A percentile compares a stretch with the other conserved stretches of the same genome.
Conservation (phyloP, 371 early-diverging fungal genomes). For the Sporodiniella umbellata region DNA sequence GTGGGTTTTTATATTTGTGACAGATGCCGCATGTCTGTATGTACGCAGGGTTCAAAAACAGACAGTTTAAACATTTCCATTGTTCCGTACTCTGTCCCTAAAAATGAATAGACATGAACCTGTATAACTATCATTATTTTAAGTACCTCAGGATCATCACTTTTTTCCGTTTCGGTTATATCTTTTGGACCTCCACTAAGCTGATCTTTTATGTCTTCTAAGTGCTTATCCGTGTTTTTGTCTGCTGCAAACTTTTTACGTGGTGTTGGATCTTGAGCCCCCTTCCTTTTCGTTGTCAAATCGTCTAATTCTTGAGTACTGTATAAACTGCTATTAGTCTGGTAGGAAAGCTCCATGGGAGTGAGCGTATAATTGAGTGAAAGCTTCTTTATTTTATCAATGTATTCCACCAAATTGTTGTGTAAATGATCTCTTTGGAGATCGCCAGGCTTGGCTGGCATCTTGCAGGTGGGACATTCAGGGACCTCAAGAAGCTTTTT, state of each 20-base stretch:
- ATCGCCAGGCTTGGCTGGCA: conserved; percentile 4
- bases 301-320: neutral
- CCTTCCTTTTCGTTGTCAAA: neutral
- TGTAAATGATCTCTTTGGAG: neutral
- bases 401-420: conserved; percentile 8
- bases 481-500: neutral
- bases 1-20: neutral
- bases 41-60: conserved; percentile 2
- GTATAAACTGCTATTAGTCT: neutral
- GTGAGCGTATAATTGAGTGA: conserved; percentile 5
- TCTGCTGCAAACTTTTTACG: neutral
- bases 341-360: neutral
- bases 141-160: no score
- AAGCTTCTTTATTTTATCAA: conserved; percentile 1
- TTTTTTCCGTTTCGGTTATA: no score
- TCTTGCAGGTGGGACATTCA: conserved; percentile 11
- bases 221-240: neutral
- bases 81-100: neutral
- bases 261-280: neutral
- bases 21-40: conserved; percentile 17
- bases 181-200: no score
- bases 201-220: neutral
- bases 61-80: conserved; percentile 18
- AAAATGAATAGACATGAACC: neutral
- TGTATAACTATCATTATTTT: no score